Evolutionary conservation across 202 grass and related monocot genomes (phyloP).

Genomic region (Brachypodium distachyon): DNA sequence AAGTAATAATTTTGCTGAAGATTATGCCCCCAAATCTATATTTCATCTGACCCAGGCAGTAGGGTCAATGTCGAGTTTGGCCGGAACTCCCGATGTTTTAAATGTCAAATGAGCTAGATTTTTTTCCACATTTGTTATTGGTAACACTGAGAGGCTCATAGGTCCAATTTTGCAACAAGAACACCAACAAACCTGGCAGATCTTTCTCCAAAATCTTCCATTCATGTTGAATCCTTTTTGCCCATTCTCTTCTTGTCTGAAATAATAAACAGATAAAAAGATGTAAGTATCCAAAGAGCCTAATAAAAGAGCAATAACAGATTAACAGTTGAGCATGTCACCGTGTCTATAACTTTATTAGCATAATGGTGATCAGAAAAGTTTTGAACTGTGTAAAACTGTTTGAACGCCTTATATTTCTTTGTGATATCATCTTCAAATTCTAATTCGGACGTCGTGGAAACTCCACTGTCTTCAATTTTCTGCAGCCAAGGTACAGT

Average conservation of each 20-base stretch:
- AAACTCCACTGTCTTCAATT: conserved; percentile 23
- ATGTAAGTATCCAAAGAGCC: conserved; percentile 3
- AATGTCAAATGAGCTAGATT: not conserved
- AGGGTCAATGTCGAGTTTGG: not conserved
- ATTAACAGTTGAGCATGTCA: conserved; percentile 9
- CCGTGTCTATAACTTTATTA: not conserved
- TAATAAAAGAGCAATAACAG: not conserved
- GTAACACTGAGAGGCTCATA: not conserved
- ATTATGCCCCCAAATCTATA: too few relatives aligned
- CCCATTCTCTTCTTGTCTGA: conserved; percentile 52
- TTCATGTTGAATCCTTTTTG: conserved; percentile 60
- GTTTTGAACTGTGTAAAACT: conserved; percentile 50
- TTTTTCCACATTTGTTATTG: not conserved
- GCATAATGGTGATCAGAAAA: conserved; percentile 51
- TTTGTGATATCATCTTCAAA: conserved; percentile 34
- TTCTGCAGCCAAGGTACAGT: conserved; percentile 39
- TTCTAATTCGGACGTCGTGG: not conserved
- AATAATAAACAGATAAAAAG: conserved; percentile 3
- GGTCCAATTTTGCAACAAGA: not conserved
- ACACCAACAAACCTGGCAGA: conserved; percentile 42
- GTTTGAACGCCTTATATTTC: conserved; percentile 44
- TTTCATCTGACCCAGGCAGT: too few relatives aligned
- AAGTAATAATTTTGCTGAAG: too few relatives aligned
- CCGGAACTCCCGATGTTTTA: not conserved
- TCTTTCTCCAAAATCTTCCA: conserved; percentile 69